Percentiles rank a stretch among this genome's conserved stretches.
Evolutionary conservation across 108 stramenopile species (phyloP).

Genomic region (Cyclostephanos invisitatus): DNA sequence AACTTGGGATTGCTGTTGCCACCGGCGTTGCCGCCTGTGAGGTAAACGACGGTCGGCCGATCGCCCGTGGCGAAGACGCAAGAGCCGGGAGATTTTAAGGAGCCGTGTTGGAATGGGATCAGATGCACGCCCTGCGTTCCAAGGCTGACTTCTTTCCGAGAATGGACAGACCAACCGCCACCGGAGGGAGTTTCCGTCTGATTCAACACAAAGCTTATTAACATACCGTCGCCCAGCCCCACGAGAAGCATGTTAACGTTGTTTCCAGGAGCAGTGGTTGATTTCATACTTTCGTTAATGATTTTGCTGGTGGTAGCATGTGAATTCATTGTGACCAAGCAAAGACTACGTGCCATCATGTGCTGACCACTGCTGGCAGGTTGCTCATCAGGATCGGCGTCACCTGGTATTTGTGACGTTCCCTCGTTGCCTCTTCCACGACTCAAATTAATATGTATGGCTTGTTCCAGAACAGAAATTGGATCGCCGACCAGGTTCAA

Average conservation of each 20-base stretch:
- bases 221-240: constrained; percentile 94
- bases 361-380: constrained; percentile 39
- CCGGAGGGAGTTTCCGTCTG: constrained; percentile 30
- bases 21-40: constrained; percentile 68
- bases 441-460: constrained; percentile 55
- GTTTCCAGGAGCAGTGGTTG: constrained; percentile 16
- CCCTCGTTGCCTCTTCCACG: constrained; percentile 32
- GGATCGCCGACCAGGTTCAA: constrained; percentile 62
- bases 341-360: constrained; percentile 86
- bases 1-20: constrained; percentile 76
- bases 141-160: constrained; percentile 89
- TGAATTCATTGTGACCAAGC: constrained; percentile 73
- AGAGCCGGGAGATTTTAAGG: constrained; percentile 51
- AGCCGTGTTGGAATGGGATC: constrained; percentile 56
- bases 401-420: not conserved
- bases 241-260: constrained; percentile 89
- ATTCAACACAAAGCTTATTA: constrained; percentile 81
- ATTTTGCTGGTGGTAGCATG: constrained; percentile 26
- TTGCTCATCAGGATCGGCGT: constrained; percentile 26
- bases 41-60: constrained; percentile 95
- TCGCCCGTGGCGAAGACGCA: constrained; percentile 96
- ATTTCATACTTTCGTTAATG: constrained; percentile 24
- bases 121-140: constrained; percentile 95
- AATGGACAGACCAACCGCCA: constrained; percentile 48
- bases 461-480: constrained; percentile 31